These are phyloP conservation scores for Colletotrichum musicola DNA, from an alignment of 2,329 filamentous ascomycete species.

Conservation along the genomic window DNA sequence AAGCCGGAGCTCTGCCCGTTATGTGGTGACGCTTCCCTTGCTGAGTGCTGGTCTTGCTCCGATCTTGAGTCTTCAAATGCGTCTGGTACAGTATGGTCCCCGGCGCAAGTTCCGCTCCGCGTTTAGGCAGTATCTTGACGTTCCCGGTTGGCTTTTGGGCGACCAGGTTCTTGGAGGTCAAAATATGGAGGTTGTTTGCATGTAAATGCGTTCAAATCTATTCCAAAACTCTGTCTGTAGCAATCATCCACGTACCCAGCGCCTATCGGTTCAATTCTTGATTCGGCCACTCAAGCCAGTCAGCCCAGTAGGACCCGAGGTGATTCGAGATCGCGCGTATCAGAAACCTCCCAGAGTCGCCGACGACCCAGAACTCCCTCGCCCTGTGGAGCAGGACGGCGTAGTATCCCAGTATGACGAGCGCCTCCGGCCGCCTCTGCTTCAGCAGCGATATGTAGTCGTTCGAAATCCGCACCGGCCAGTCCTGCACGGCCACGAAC, in stretches of 20 bases:
- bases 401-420: constrained; percentile 58
- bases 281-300: constrained; percentile 45
- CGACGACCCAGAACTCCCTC: constrained; percentile 50
- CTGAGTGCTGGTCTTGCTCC: too few species aligned
- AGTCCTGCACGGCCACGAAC: constrained; percentile 43
- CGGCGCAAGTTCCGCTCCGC: too few species aligned
- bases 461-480: constrained; percentile 50
- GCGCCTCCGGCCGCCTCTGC: constrained; percentile 11
- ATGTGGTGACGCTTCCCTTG: too few species aligned
- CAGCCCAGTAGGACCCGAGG: constrained; percentile 43
- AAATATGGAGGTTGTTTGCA: too few species aligned
- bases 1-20: constrained; percentile 6
- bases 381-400: constrained; percentile 52
- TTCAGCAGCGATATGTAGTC: constrained; percentile 46
- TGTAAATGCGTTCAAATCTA: too few species aligned
- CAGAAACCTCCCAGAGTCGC: constrained; percentile 41
- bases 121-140: too few species aligned
- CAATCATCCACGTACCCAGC: too few species aligned
- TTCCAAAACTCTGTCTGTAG: too few species aligned
- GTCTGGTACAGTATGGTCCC: too few species aligned
- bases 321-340: constrained; percentile 40
- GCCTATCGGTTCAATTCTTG: not conserved
- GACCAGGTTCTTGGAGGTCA: too few species aligned
- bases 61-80: too few species aligned
- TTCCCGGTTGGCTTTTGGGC: too few species aligned